phyloP scores from a whole-genome alignment of 768 basidiomycete genomes.

The Pholiota microspora region DNA sequence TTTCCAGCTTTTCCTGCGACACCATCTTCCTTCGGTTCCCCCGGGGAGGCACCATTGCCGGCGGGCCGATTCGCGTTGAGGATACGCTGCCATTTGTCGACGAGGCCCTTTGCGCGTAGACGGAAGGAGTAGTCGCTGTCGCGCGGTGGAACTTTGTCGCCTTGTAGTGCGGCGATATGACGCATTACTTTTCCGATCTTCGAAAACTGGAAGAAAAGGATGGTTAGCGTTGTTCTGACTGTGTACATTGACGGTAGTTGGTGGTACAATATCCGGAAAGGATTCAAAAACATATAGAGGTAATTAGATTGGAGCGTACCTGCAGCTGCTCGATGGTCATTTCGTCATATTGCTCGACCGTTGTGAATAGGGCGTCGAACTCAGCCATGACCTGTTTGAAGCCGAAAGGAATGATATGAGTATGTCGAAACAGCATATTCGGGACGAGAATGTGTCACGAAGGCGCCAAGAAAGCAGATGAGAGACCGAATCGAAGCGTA shows the following conservation, averaged over 20 bases:
- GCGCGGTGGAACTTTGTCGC: slow-evolving; percentile 60
- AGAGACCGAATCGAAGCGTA: slow-evolving; percentile 38
- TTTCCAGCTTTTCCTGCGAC: background rate
- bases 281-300: no score
- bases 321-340: slow-evolving; percentile 76
- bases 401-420: background rate
- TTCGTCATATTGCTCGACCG: slow-evolving; percentile 71
- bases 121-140: slow-evolving; percentile 67
- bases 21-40: slow-evolving; percentile 4
- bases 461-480: background rate
- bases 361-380: slow-evolving; percentile 69
- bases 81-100: slow-evolving; percentile 67
- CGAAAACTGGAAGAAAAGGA: slow-evolving; percentile 50
- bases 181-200: slow-evolving; percentile 90
- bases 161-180: slow-evolving; percentile 62
- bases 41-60: slow-evolving; percentile 6
- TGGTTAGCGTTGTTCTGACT: background rate
- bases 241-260: no score
- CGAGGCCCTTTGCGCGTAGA: slow-evolving; percentile 64
- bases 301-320: slow-evolving; percentile 21
- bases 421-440: background rate
- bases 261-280: no score
- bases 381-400: slow-evolving; percentile 75
- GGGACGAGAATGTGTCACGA: background rate
- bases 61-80: slow-evolving; percentile 37